Evolutionary conservation across 192 early-diverging fungal species (phyloP), one percentile per base, ranked within the genome.

Genomic region (Backusella mclennaniae): DNA sequence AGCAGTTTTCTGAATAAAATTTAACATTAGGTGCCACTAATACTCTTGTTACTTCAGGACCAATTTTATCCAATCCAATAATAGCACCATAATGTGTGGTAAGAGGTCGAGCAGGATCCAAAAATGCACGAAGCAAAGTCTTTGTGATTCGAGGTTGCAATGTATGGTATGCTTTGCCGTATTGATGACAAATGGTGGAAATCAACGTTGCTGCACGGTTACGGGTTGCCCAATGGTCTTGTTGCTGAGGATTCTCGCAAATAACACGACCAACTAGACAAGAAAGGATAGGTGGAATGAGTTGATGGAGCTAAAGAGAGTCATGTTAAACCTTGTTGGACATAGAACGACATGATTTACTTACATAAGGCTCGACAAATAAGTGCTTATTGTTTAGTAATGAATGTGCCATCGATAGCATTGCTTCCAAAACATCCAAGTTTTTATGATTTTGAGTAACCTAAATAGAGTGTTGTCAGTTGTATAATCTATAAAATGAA

Each of bases 361-460:
- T 75, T 90, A 96, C 95, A 73, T 99, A 96, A 67, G 98, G 96
- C 77, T 99, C 98, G 5, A 97, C 84, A 87, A 94, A 96, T 6
- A 98, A 76, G 77, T 95, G 92, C 26, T 92, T 88, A 84, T 99
- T 99, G 56, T 90, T 87, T 26, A 99, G 84, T 19, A 99, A 76
- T 1, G 95, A 89, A 21, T 90, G 85, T 6, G 93, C 91, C 74
- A 96, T 91, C 0, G 91, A 90, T 84, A 99, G 87, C 84, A 97
- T 92, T 2, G 92, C 86, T 23, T 87, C 85, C 6, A 96, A 80
- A 0, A 92, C 79, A 5, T 85, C 85, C 49, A 96, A 83, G 75
- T 92, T 92, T 79, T 91, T 88, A 36, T 95, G 83, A 77, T 95
- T 92, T 85, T 92, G 90, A 53, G 91, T 94, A 49, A 95, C 91